Conservation (phyloP, 441 rosid species). For the Mallotus repandus region DNA sequence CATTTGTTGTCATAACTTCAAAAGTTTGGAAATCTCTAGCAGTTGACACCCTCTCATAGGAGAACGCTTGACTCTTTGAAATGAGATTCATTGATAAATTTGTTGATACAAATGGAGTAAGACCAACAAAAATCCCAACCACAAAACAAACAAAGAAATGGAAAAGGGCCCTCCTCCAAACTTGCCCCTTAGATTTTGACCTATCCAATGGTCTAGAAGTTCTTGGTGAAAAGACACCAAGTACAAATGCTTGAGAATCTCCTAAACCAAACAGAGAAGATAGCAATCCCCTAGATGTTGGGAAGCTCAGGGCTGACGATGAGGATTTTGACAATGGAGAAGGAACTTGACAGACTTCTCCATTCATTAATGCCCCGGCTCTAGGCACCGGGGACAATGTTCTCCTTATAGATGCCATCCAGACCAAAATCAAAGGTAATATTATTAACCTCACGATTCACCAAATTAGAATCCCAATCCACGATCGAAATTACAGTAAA, state of each 20-base stretch:
- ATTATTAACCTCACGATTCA: not conserved
- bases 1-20: conserved; percentile 26
- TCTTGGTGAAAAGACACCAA: conserved; percentile 38
- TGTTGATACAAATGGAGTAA: conserved; percentile 43
- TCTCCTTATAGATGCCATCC: conserved; percentile 65
- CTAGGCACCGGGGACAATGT: conserved; percentile 56
- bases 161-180: conserved; percentile 51
- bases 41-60: conserved; percentile 39
- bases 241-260: conserved; percentile 41
- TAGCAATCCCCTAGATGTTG: conserved; percentile 39
- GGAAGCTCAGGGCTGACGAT: conserved; percentile 34
- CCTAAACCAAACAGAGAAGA: conserved; percentile 36
- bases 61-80: conserved; percentile 37
- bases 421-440: conserved; percentile 13
- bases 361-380: conserved; percentile 40
- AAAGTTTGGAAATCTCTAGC: conserved; percentile 25
- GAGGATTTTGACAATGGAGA: conserved; percentile 64
- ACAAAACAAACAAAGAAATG: conserved; percentile 52
- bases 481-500: not conserved
- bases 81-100: conserved; percentile 31
- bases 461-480: conserved; percentile 9
- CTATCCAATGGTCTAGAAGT: conserved; percentile 44
- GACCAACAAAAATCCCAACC: conserved; percentile 53
- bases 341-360: conserved; percentile 53
- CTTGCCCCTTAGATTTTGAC: conserved; percentile 44